phyloP scores from a whole-genome alignment of 2,329 filamentous ascomycete genomes.

The Scedosporium minutisporum region DNA sequence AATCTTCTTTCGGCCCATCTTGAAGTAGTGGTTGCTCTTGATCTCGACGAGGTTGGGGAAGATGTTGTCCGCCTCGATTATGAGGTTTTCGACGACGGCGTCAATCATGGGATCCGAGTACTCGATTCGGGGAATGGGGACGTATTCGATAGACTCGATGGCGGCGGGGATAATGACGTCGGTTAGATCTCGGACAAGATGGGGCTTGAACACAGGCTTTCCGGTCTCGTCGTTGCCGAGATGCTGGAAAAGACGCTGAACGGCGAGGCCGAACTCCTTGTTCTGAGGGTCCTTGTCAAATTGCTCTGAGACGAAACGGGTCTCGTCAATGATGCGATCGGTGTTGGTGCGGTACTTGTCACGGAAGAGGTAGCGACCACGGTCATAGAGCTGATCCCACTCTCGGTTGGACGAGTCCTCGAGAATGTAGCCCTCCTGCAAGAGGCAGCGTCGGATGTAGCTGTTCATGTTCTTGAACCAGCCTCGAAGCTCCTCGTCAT shows the following conservation, averaged over 20 bases:
- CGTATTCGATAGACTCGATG: slow-evolving; percentile 79
- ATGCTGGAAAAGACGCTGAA: slow-evolving; percentile 77
- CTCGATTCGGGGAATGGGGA: slow-evolving; percentile 90
- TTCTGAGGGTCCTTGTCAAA: slow-evolving; percentile 86
- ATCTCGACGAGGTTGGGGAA: slow-evolving; percentile 88
- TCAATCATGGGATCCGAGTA: slow-evolving; percentile 78
- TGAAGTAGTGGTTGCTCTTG: slow-evolving; percentile 85
- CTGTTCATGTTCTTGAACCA: slow-evolving; percentile 78
- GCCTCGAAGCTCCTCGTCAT: slow-evolving; percentile 72
- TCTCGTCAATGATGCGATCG: slow-evolving; percentile 76
- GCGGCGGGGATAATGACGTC: slow-evolving; percentile 76
- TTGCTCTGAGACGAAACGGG: slow-evolving; percentile 81
- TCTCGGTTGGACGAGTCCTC: slow-evolving; percentile 69
- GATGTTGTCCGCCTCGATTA: slow-evolving; percentile 93
- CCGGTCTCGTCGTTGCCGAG: slow-evolving; percentile 82
- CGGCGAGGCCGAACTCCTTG: slow-evolving; percentile 62
- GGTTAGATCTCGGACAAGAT: slow-evolving; percentile 79
- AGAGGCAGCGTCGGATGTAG: slow-evolving; percentile 73
- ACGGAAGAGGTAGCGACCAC: slow-evolving; percentile 76
- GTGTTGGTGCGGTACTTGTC: slow-evolving; percentile 82
- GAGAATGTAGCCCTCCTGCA: slow-evolving; percentile 86
- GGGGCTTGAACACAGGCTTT: slow-evolving; percentile 83
- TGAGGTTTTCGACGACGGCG: slow-evolving; percentile 84
- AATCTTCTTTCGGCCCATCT: slow-evolving; percentile 85
- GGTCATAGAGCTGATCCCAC: slow-evolving; percentile 78